phyloP scores from a whole-genome alignment of 345 rosid species.

The Nephelium lappaceum region DNA sequence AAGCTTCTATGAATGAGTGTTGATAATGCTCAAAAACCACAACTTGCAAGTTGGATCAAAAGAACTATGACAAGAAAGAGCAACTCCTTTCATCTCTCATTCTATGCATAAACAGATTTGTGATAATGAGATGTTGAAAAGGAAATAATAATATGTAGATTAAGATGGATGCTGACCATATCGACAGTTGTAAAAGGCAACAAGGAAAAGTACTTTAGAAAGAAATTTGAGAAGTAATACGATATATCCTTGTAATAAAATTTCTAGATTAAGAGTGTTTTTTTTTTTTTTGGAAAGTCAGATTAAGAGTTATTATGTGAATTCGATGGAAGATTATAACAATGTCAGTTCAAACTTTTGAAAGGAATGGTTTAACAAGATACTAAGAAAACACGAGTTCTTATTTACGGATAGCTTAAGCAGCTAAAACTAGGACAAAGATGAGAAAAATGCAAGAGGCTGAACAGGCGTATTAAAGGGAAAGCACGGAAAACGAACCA shows the following conservation, averaged over 20 bases:
- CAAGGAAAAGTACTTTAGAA: neutral
- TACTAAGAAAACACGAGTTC: neutral
- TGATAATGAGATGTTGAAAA: neutral
- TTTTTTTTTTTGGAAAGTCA: no score
- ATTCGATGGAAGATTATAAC: neutral
- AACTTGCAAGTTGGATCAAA: neutral
- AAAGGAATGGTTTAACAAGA: neutral
- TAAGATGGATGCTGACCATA: neutral
- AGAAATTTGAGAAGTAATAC: neutral
- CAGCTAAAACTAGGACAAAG: neutral
- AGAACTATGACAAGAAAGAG: neutral
- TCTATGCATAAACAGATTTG: neutral
- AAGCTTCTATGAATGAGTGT: neutral
- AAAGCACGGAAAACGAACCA: neutral
- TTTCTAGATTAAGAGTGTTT: conserved; percentile 3
- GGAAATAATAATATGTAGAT: neutral
- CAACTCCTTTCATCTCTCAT: neutral
- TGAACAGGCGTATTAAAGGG: neutral
- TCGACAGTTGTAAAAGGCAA: neutral
- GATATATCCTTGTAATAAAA: neutral
- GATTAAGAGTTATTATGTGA: no score
- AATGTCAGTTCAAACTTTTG: neutral
- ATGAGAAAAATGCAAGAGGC: neutral
- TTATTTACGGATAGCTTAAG: neutral
- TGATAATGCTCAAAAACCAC: neutral